Evolutionary conservation across 306 rosid species (phyloP).

Genomic region (Castanea crenata): DNA sequence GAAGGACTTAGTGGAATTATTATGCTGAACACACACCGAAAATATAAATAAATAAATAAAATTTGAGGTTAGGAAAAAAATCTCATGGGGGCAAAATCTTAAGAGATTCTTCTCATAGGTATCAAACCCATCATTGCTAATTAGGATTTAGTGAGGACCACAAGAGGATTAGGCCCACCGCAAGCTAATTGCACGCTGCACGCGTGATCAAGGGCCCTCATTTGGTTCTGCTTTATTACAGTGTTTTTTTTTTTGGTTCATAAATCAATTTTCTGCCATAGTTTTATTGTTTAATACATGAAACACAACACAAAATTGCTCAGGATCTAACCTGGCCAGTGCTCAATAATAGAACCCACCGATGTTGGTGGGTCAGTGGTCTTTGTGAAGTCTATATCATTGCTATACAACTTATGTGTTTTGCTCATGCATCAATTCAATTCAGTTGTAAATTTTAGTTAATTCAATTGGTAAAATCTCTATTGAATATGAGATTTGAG

Average conservation of each 20-base stretch:
- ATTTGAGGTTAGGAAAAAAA: constrained; percentile 3
- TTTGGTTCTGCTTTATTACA: constrained; percentile 9
- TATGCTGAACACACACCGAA: not conserved
- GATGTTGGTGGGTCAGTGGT: constrained; percentile 20
- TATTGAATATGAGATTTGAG: too few relatives aligned
- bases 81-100: constrained; percentile 17
- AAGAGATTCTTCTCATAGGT: constrained; percentile 30
- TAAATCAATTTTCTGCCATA: constrained; percentile 1
- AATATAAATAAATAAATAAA: not conserved
- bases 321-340: not conserved
- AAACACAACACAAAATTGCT: not conserved
- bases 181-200: constrained; percentile 26
- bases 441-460: too few relatives aligned
- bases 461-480: rapidly evolving
- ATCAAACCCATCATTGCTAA: constrained; percentile 58
- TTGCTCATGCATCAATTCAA: not conserved
- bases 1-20: constrained; percentile 3
- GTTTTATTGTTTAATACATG: constrained; percentile 19
- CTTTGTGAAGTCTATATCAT: not conserved
- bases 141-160: constrained; percentile 56
- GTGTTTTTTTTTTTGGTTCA: not conserved
- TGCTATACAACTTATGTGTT: not conserved
- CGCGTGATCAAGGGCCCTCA: constrained; percentile 33
- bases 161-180: constrained; percentile 23
- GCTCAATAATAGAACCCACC: constrained; percentile 9